phyloP scores from a whole-genome alignment of 164 flowering plant genomes.

The Magnolia kwangsiensis region DNA sequence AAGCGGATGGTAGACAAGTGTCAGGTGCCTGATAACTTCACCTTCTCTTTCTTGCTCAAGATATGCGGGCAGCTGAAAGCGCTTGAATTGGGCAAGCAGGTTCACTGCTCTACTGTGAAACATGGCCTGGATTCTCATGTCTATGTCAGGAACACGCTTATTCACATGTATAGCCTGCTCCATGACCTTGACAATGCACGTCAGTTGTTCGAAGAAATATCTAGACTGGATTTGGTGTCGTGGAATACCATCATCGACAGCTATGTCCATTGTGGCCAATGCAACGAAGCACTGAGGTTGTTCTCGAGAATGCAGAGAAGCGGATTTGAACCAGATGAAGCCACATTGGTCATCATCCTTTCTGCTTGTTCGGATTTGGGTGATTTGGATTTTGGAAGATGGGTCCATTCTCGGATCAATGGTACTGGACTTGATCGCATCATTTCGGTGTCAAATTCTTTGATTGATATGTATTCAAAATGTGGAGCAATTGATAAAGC shows the following conservation, averaged over 20 bases:
- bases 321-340: slow-evolving; percentile 41
- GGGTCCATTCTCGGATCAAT: slow-evolving; percentile 34
- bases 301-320: slow-evolving; percentile 32
- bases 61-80: slow-evolving; percentile 34
- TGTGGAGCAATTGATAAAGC: slow-evolving; percentile 51
- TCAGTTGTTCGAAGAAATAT: slow-evolving; percentile 47
- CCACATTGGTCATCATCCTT: slow-evolving; percentile 41
- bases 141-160: slow-evolving; percentile 52
- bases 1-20: slow-evolving; percentile 37
- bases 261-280: slow-evolving; percentile 30
- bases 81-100: slow-evolving; percentile 34
- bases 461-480: slow-evolving; percentile 53
- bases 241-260: slow-evolving; percentile 58
- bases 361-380: slow-evolving; percentile 47
- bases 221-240: slow-evolving; percentile 40
- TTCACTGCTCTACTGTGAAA: slow-evolving; percentile 38
- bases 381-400: slow-evolving; percentile 43
- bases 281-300: slow-evolving; percentile 37
- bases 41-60: slow-evolving; percentile 52
- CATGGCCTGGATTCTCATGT: slow-evolving; percentile 41
- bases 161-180: slow-evolving; percentile 48
- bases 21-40: slow-evolving; percentile 46
- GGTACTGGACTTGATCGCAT: slow-evolving; percentile 8
- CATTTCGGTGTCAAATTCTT: slow-evolving; percentile 31
- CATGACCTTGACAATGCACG: slow-evolving; percentile 30